These are phyloP conservation scores for Hyphopichia wangnamkhiaoensis DNA, from an alignment of 1,139 yeast genomes.

Conservation along the genomic window DNA sequence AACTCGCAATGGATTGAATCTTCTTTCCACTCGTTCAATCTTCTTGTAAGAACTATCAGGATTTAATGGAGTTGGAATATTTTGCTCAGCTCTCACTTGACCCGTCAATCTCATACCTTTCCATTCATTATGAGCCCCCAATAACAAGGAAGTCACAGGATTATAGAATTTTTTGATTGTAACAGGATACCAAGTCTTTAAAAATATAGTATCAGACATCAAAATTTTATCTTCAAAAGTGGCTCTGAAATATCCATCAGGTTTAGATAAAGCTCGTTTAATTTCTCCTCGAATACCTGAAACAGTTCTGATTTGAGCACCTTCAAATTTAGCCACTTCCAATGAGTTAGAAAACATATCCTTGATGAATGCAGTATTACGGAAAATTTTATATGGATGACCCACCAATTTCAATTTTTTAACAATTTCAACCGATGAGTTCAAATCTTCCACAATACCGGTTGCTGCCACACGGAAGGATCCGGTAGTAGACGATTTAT, in stretches of 20 bases:
- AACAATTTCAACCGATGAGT: constrained; percentile 86
- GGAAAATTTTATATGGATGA: constrained; percentile 87
- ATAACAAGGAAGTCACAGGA: constrained; percentile 88
- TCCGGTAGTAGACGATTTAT: constrained; percentile 80
- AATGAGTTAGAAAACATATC: constrained; percentile 92
- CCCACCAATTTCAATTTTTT: constrained; percentile 96
- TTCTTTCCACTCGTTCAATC: constrained; percentile 83
- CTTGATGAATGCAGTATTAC: constrained; percentile 94
- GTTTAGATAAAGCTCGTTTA: constrained; percentile 88
- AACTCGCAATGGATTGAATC: constrained; percentile 82
- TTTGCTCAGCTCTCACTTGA: constrained; percentile 78
- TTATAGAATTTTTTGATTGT: constrained; percentile 87
- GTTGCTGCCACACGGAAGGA: constrained; percentile 97
- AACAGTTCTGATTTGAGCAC: constrained; percentile 94
- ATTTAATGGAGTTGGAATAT: constrained; percentile 64
- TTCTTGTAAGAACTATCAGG: constrained; percentile 72
- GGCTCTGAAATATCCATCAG: constrained; percentile 98
- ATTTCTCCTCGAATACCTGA: constrained; percentile 98
- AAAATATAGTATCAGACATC: constrained; percentile 83
- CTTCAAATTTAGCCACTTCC: constrained; percentile 97
- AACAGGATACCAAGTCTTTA: constrained; percentile 97
- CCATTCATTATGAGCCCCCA: constrained; percentile 82
- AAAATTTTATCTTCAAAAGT: constrained; percentile 94
- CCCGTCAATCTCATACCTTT: constrained; percentile 96
- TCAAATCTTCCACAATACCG: constrained; percentile 92